Percentiles rank a stretch among this genome's conserved stretches.
These are phyloP conservation scores for Coniophora puteana DNA, from an alignment of 1,284 basidiomycete species.

Conservation along the genomic window DNA sequence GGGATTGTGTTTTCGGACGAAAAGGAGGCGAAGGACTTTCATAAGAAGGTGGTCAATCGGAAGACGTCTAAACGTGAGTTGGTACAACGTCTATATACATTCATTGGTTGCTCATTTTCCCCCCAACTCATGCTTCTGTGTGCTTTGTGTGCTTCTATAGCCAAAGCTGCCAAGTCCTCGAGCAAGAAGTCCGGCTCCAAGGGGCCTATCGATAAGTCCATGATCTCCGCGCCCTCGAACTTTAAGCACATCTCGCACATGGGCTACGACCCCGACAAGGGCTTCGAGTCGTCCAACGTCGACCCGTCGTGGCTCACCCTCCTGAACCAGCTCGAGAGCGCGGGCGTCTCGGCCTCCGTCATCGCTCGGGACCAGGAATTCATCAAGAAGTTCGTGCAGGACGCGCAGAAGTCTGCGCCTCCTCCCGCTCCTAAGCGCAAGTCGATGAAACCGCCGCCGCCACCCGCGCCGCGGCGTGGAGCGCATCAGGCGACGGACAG, in stretches of 20 bases:
- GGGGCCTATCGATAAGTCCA: constrained; percentile 84
- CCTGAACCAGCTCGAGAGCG: constrained; percentile 66
- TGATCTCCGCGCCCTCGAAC: constrained; percentile 85
- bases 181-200: constrained; percentile 54
- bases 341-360: constrained; percentile 63
- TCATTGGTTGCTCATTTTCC: constrained; percentile 3
- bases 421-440: constrained; percentile 45
- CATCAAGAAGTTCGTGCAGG: constrained; percentile 81
- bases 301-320: constrained; percentile 90
- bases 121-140: no score
- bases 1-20: constrained; percentile 92
- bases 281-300: constrained; percentile 86
- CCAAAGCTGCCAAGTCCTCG: constrained; percentile 36
- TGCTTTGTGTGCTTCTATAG: no score
- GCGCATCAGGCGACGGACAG: constrained; percentile 32
- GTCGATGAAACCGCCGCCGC: constrained; percentile 52
- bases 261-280: constrained; percentile 86
- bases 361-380: constrained; percentile 83
- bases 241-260: constrained; percentile 95
- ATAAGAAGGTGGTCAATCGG: constrained; percentile 80
- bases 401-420: constrained; percentile 39
- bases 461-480: constrained; percentile 42
- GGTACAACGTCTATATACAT: constrained; percentile 12
- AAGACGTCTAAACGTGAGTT: constrained; percentile 60
- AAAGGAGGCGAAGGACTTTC: constrained; percentile 81